Evolutionary conservation across 352 stramenopile genomes (phyloP), one percentile per base, ranked within the genome.

Genomic region (Porosira glacialis): DNA sequence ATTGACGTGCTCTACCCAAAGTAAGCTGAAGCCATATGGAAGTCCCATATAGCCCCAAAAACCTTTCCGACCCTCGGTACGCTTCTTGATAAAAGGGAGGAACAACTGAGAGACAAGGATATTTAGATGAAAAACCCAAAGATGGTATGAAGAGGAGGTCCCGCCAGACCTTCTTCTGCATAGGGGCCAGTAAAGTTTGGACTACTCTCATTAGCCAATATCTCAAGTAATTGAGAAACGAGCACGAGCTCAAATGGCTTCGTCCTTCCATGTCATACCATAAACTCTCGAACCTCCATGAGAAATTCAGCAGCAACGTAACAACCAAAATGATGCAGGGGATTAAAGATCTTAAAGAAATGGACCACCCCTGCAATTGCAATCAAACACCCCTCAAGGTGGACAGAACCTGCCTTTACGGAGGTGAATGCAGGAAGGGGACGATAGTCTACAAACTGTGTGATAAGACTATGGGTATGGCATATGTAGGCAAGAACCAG

Each of bases 81-180:
- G n/a, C n/a, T n/a, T n/a, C n/a, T n/a, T n/a, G n/a, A n/a, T n/a
- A n/a, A n/a, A n/a, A n/a, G n/a, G n/a, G n/a, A n/a, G n/a, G n/a
- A n/a, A n/a, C n/a, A n/a, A n/a, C n/a, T n/a, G n/a, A n/a, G n/a
- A n/a, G n/a, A n/a, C n/a, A n/a, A n/a, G n/a, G n/a, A n/a, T n/a
- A n/a, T n/a, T n/a, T n/a, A n/a, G n/a, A n/a, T n/a, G n/a, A n/a
- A n/a, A n/a, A n/a, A n/a, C n/a, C n/a, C n/a, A n/a, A n/a, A n/a
- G n/a, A n/a, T n/a, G n/a, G n/a, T n/a, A n/a, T n/a, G n/a, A n/a
- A n/a, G n/a, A n/a, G n/a, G n/a, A n/a, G n/a, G n/a, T n/a, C n/a
- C n/a, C n/a, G n/a, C n/a, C n/a, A n/a, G n/a, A 62, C 45, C 1
- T 77, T 49, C 44, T 77, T 77, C 31, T 65, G 52, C 35, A 56